phyloP scores from a whole-genome alignment of 2,329 filamentous ascomycete species.

The Verticillium zaregamsianum region DNA sequence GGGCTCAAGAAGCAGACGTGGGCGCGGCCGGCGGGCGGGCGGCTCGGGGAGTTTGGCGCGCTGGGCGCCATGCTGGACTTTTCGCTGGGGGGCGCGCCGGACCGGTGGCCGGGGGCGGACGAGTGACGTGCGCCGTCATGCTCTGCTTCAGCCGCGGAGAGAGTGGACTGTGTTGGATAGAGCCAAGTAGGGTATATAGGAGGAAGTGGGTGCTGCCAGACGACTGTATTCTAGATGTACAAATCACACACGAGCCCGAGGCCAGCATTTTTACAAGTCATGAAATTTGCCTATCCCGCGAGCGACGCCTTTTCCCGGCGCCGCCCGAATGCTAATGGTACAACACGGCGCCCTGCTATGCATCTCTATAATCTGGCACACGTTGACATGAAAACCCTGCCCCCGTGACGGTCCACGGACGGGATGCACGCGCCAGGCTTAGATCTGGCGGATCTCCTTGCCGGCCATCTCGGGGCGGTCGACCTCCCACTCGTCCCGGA shows the following conservation, averaged over 20 bases:
- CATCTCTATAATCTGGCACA: not conserved
- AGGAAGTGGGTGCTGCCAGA: not conserved
- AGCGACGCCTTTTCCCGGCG: not conserved
- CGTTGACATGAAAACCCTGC: not conserved
- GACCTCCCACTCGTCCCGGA: slow-evolving; percentile 91
- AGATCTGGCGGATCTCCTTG: slow-evolving; percentile 84
- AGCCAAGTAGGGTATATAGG: not conserved
- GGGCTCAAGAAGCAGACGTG: slow-evolving; percentile 41
- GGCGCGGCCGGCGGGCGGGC: slow-evolving; percentile 21
- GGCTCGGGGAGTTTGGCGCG: slow-evolving; percentile 40
- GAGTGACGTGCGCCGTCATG: slow-evolving; percentile 2
- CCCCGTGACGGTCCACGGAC: not conserved
- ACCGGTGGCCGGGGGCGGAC: slow-evolving; percentile 3
- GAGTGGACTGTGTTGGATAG: not conserved
- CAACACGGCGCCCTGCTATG: not conserved
- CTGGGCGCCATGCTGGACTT: slow-evolving; percentile 39
- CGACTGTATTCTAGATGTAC: not conserved
- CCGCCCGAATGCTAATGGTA: not conserved
- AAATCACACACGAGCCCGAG: not conserved
- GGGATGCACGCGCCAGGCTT: slow-evolving; percentile 14
- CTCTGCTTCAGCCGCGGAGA: no score
- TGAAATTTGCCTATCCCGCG: not conserved
- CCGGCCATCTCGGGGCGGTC: slow-evolving; percentile 87
- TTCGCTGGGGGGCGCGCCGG: slow-evolving; percentile 8
- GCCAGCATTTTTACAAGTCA: not conserved